phyloP scores from a whole-genome alignment of 2,329 filamentous ascomycete species.

The Aspergillus proliferans region DNA sequence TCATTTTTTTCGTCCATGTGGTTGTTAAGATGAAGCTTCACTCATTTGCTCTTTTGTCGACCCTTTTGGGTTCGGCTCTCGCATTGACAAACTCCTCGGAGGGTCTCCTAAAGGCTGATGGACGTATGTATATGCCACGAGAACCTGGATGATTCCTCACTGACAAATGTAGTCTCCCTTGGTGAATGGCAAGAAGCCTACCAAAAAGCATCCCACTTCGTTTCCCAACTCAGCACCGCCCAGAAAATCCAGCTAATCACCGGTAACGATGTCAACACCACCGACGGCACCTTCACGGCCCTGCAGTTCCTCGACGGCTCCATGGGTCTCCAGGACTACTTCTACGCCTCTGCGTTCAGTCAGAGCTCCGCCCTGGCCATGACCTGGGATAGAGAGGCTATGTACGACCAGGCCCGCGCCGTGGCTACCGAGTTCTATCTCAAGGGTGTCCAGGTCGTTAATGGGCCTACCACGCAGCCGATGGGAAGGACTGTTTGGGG shows the following conservation, averaged over 20 bases:
- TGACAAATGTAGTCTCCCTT: background rate
- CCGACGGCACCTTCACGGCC: slow-evolving; percentile 17
- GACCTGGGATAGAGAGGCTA: slow-evolving; percentile 15
- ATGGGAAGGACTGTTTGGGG: slow-evolving; percentile 15
- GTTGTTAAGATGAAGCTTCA: background rate
- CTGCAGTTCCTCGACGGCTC: slow-evolving; percentile 15
- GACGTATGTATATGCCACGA: background rate
- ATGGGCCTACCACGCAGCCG: slow-evolving; percentile 14
- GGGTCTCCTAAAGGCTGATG: background rate
- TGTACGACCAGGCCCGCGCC: slow-evolving; percentile 13
- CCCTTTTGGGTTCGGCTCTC: background rate
- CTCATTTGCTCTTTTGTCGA: background rate
- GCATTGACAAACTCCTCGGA: background rate
- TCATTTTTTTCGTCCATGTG: background rate
- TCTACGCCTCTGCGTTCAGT: slow-evolving; percentile 16
- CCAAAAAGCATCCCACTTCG: slow-evolving; percentile 12
- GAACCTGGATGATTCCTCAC: too few relatives aligned
- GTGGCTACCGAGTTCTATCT: slow-evolving; percentile 14
- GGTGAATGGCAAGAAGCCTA: slow-evolving; percentile 11
- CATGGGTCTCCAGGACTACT: slow-evolving; percentile 16
- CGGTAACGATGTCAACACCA: slow-evolving; percentile 18
- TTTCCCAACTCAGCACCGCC: slow-evolving; percentile 12
- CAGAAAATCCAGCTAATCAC: slow-evolving; percentile 23
- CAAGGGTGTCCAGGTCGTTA: slow-evolving; percentile 14
- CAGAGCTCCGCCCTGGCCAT: slow-evolving; percentile 13